Evolutionary conservation across 805 yeast species (phyloP).

Genomic region (Metschnikowia corniflorae): DNA sequence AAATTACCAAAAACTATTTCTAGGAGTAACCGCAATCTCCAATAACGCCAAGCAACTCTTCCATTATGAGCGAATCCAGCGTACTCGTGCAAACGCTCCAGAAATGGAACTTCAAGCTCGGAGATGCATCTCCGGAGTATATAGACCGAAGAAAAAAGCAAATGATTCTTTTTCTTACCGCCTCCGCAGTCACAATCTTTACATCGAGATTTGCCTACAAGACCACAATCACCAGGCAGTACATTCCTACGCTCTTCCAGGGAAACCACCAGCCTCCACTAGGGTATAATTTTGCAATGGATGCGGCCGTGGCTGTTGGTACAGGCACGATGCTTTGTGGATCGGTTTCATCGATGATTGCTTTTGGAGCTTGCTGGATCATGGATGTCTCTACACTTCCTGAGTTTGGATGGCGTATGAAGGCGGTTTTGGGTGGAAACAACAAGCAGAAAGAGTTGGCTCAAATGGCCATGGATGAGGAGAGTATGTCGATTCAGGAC

Average conservation of each 20-base stretch:
- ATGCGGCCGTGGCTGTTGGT: conserved; percentile 81
- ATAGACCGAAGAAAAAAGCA: conserved; percentile 64
- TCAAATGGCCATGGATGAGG: conserved; percentile 52
- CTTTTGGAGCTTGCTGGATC: conserved; percentile 77
- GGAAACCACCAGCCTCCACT: conserved; percentile 84
- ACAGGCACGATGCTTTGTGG: conserved; percentile 76
- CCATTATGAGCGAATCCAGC: not conserved
- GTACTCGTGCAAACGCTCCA: conserved; percentile 3
- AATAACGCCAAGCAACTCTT: too few species aligned
- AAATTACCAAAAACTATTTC: too few species aligned
- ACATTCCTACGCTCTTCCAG: conserved; percentile 71
- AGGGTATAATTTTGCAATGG: conserved; percentile 68
- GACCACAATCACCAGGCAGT: conserved; percentile 70
- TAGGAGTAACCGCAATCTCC: too few species aligned
- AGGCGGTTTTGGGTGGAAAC: conserved; percentile 63
- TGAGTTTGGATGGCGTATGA: conserved; percentile 73
- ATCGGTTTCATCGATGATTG: conserved; percentile 65
- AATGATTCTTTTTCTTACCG: conserved; percentile 66
- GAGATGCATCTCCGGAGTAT: conserved; percentile 45
- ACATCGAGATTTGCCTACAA: conserved; percentile 73
- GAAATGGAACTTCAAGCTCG: conserved; percentile 27
- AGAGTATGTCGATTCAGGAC: conserved; percentile 54
- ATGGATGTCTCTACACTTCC: conserved; percentile 63
- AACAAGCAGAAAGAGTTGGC: conserved; percentile 49
- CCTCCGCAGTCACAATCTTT: conserved; percentile 67